A percentile compares a stretch with the other conserved stretches of the same genome.
phyloP scores from a whole-genome alignment of 257 asterid species.

The Paraleonurus japonicus region DNA sequence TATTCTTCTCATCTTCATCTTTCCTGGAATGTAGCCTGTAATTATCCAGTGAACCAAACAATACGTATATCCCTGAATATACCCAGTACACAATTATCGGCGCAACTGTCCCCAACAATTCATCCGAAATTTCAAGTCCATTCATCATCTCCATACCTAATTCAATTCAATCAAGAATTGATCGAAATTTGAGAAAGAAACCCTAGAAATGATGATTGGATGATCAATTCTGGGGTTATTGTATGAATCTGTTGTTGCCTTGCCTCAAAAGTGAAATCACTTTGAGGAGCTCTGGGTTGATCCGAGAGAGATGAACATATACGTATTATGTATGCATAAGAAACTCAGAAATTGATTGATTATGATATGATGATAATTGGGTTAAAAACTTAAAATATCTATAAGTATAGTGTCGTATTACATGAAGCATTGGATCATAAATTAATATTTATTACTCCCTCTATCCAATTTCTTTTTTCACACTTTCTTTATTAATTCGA shows the following conservation, averaged over 20 bases:
- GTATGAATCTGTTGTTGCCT: background rate
- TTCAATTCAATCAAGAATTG: conserved; percentile 7
- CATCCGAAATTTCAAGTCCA: conserved; percentile 57
- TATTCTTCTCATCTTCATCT: conserved; percentile 93
- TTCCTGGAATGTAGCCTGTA: conserved; percentile 74
- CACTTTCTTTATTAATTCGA: too few relatives aligned
- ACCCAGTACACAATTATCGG: conserved; percentile 83
- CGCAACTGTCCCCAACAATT: conserved; percentile 67
- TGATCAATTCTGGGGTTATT: conserved; percentile 24
- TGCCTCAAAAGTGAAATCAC: conserved; percentile 28
- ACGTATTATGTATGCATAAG: background rate
- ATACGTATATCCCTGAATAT: conserved; percentile 75
- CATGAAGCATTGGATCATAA: too few relatives aligned
- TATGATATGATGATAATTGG: too few relatives aligned
- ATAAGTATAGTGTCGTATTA: too few relatives aligned
- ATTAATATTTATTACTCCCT: too few relatives aligned
- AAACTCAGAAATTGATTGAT: background rate
- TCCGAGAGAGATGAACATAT: background rate
- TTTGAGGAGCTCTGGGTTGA: conserved; percentile 16
- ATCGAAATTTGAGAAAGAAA: conserved; percentile 20
- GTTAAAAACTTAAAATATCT: background rate
- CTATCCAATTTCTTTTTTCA: too few relatives aligned
- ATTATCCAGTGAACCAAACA: conserved; percentile 61
- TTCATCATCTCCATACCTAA: conserved; percentile 36
- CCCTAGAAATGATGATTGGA: conserved; percentile 28